These are phyloP conservation scores for Citrullus mucosospermus DNA, from an alignment of 306 rosid genomes.

Conservation along the genomic window DNA sequence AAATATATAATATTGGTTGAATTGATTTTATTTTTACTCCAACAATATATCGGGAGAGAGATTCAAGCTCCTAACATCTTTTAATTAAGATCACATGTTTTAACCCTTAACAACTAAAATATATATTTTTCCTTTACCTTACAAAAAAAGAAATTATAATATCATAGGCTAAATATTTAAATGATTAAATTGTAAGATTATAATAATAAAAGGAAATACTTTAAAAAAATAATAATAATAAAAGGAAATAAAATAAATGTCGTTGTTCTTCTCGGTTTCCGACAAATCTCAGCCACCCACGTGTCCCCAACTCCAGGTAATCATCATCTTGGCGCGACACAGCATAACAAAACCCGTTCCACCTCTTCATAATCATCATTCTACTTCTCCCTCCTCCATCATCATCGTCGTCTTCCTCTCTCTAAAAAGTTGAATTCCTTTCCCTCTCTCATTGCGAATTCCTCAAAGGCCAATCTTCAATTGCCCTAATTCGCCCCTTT, in stretches of 20 bases:
- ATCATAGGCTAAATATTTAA: too few relatives aligned
- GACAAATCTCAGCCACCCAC: neutral
- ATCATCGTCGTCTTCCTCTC: neutral
- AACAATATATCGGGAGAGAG: too few relatives aligned
- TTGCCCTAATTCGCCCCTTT: slow-evolving; percentile 14
- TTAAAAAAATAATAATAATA: neutral
- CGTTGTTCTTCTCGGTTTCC: neutral
- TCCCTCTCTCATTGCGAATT: slow-evolving; percentile 15
- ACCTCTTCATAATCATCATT: neutral
- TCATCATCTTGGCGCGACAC: neutral
- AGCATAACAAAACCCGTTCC: neutral
- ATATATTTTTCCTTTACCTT: too few relatives aligned
- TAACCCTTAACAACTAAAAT: too few relatives aligned
- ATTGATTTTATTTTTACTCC: too few relatives aligned
- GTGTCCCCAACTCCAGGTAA: neutral
- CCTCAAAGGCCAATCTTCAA: slow-evolving; percentile 10
- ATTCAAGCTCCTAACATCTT: too few relatives aligned
- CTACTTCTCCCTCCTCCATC: neutral
- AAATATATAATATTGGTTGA: too few relatives aligned
- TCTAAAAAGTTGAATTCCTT: neutral
- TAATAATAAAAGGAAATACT: neutral
- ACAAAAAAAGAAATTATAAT: too few relatives aligned
- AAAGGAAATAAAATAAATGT: neutral
- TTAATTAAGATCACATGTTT: too few relatives aligned
- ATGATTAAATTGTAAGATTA: too few relatives aligned